Evolutionary conservation across 2,329 filamentous ascomycete genomes (phyloP).

Genomic region (Alternaria panax): DNA sequence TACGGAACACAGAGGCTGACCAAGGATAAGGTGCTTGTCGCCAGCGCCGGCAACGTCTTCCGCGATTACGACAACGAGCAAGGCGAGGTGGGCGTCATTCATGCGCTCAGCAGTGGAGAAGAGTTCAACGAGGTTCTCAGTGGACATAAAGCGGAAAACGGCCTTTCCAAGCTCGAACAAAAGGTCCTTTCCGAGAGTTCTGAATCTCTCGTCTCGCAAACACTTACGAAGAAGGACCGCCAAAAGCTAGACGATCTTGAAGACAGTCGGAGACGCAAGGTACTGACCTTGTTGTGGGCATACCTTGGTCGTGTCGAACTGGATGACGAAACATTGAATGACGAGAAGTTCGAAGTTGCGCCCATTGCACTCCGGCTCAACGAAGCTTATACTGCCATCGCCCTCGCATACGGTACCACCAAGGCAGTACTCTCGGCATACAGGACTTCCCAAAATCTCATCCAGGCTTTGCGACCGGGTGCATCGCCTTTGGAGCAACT

Average conservation of each 20-base stretch:
- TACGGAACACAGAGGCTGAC: constrained; percentile 94
- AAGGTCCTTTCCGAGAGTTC: constrained; percentile 72
- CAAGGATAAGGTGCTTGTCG: constrained; percentile 90
- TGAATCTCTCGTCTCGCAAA: constrained; percentile 60
- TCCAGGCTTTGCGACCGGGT: constrained; percentile 86
- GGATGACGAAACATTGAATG: constrained; percentile 76
- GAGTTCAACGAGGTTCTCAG: constrained; percentile 82
- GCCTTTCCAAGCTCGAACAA: constrained; percentile 83
- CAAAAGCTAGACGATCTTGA: constrained; percentile 81
- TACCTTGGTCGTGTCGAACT: constrained; percentile 90
- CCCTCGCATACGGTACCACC: constrained; percentile 86
- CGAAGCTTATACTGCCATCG: constrained; percentile 84
- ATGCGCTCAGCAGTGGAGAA: constrained; percentile 81
- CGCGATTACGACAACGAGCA: constrained; percentile 88
- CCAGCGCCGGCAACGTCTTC: constrained; percentile 94
- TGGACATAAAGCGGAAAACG: constrained; percentile 79
- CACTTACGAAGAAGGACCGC: constrained; percentile 76
- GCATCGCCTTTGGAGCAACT: constrained; percentile 90
- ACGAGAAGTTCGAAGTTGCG: constrained; percentile 87
- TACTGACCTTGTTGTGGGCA: constrained; percentile 89
- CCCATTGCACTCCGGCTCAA: constrained; percentile 86
- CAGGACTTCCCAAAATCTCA: constrained; percentile 81
- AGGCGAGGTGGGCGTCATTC: constrained; percentile 79
- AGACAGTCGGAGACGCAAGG: constrained; percentile 80
- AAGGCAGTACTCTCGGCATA: constrained; percentile 83